A percentile compares a stretch with the other conserved stretches of the same genome.
These are phyloP conservation scores for Saposhnikovia divaricata DNA, from an alignment of 129 eudicot species.

Conservation along the genomic window DNA sequence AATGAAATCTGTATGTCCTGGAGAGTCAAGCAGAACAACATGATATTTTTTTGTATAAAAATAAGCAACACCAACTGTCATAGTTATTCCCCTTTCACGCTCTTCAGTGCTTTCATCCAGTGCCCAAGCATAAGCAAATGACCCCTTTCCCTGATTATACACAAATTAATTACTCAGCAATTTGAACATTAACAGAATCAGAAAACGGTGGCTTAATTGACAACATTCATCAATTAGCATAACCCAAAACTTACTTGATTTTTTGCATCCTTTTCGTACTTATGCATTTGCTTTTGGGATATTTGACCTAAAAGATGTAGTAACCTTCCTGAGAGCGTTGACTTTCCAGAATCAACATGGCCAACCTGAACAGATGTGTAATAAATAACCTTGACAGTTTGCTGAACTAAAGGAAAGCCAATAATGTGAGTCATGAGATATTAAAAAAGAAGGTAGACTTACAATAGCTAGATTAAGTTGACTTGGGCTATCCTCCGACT, in stretches of 20 bases:
- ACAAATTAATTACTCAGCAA: slow-evolving; percentile 12
- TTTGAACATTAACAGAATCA: slow-evolving; percentile 1
- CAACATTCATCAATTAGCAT: neutral
- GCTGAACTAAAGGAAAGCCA: neutral
- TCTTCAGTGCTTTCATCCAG: slow-evolving; percentile 93
- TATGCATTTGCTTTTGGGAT: slow-evolving; percentile 90
- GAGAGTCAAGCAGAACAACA: slow-evolving; percentile 89
- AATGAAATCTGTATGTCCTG: slow-evolving; percentile 95
- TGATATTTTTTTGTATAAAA: slow-evolving; percentile 59
- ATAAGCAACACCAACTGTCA: slow-evolving; percentile 95
- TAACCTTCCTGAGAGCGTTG: slow-evolving; percentile 95
- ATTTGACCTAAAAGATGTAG: slow-evolving; percentile 78
- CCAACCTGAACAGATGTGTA: slow-evolving; percentile 55
- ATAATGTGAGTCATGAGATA: neutral
- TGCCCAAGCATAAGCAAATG: slow-evolving; percentile 99
- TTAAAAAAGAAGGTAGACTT: slow-evolving; percentile 21
- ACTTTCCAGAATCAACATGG: slow-evolving; percentile 98
- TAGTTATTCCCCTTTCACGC: slow-evolving; percentile 95
- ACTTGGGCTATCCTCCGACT: slow-evolving; percentile 32
- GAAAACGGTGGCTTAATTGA: neutral
- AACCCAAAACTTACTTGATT: slow-evolving; percentile 39
- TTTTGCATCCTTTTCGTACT: slow-evolving; percentile 82
- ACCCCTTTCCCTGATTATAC: slow-evolving; percentile 77
- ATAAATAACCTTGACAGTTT: neutral
- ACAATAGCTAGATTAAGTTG: slow-evolving; percentile 98